Evolutionary conservation across 805 yeast genomes (phyloP).

Genomic region (Candida manassasensis): DNA sequence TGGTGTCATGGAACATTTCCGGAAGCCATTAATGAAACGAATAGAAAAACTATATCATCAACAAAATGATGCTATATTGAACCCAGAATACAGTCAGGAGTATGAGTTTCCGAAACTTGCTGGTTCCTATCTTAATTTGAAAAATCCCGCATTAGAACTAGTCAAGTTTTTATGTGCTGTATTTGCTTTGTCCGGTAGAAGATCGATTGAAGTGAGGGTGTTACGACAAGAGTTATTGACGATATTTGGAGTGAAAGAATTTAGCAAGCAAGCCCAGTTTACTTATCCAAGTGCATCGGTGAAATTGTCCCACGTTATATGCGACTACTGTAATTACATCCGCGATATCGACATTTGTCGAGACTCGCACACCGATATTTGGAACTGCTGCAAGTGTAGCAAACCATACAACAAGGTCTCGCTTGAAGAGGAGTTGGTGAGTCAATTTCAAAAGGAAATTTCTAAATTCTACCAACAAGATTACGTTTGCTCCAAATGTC

Average conservation of each 20-base stretch:
- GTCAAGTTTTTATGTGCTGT: slow-evolving; percentile 74
- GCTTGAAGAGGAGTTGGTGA: slow-evolving; percentile 75
- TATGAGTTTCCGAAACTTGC: slow-evolving; percentile 74
- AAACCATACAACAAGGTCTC: slow-evolving; percentile 59
- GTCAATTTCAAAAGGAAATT: slow-evolving; percentile 51
- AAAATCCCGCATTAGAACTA: slow-evolving; percentile 75
- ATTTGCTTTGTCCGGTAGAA: slow-evolving; percentile 56
- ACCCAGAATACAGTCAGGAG: slow-evolving; percentile 57
- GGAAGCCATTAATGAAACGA: slow-evolving; percentile 62
- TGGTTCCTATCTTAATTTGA: slow-evolving; percentile 57
- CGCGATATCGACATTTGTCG: slow-evolving; percentile 81
- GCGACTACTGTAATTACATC: slow-evolving; percentile 73
- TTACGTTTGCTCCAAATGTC: slow-evolving; percentile 73
- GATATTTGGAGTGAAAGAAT: slow-evolving; percentile 78
- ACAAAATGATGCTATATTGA: slow-evolving; percentile 69
- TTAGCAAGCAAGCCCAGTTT: slow-evolving; percentile 70
- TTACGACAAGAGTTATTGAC: slow-evolving; percentile 70
- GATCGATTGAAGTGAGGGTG: slow-evolving; percentile 68
- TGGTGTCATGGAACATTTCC: slow-evolving; percentile 53
- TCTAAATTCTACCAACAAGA: slow-evolving; percentile 76
- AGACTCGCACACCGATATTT: slow-evolving; percentile 47
- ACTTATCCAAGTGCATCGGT: slow-evolving; percentile 71
- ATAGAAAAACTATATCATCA: slow-evolving; percentile 58
- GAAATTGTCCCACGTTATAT: slow-evolving; percentile 60
- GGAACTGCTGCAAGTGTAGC: slow-evolving; percentile 67